Percentiles rank a stretch among this genome's conserved stretches.
These are phyloP conservation scores for Metschnikowia anglica DNA, from an alignment of 805 yeast genomes.

Conservation along the genomic window DNA sequence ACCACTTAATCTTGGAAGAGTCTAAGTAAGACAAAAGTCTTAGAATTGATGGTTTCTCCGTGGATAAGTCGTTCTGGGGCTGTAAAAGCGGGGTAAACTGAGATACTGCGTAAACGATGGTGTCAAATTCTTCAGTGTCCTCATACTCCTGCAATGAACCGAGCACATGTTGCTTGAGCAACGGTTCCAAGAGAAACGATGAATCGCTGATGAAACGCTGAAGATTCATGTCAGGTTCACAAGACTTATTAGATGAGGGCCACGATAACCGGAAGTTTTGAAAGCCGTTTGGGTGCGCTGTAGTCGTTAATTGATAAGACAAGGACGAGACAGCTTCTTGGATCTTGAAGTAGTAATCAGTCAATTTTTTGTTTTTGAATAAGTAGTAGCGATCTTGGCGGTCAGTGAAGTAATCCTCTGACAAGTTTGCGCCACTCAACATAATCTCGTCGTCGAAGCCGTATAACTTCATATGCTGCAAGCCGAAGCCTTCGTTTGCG, in stretches of 20 bases:
- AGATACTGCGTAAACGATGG: conserved; percentile 84
- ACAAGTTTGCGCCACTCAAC: conserved; percentile 87
- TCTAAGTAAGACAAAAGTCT: conserved; percentile 58
- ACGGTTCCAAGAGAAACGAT: conserved; percentile 53
- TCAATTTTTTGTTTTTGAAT: conserved; percentile 54
- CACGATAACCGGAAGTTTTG: conserved; percentile 62
- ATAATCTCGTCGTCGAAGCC: conserved; percentile 92
- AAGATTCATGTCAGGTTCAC: conserved; percentile 62
- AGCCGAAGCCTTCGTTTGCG: conserved; percentile 86
- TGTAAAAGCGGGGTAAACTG: conserved; percentile 82
- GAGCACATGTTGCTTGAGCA: conserved; percentile 49
- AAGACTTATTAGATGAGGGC: conserved; percentile 67
- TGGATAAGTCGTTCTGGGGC: conserved; percentile 59
- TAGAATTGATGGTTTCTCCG: conserved; percentile 74
- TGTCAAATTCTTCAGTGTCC: conserved; percentile 43
- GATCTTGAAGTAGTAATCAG: conserved; percentile 73
- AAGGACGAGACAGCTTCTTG: conserved; percentile 66
- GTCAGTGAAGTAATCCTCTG: conserved; percentile 88
- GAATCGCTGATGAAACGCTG: conserved; percentile 55
- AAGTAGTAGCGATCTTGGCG: conserved; percentile 91
- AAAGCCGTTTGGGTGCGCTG: conserved; percentile 34
- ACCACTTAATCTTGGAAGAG: conserved; percentile 62
- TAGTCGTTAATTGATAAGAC: conserved; percentile 60
- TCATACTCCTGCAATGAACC: conserved; percentile 32
- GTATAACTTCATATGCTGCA: conserved; percentile 96